These are phyloP conservation scores for Botrytis byssoidea DNA, from an alignment of 2,329 filamentous ascomycete species.

Conservation along the genomic window DNA sequence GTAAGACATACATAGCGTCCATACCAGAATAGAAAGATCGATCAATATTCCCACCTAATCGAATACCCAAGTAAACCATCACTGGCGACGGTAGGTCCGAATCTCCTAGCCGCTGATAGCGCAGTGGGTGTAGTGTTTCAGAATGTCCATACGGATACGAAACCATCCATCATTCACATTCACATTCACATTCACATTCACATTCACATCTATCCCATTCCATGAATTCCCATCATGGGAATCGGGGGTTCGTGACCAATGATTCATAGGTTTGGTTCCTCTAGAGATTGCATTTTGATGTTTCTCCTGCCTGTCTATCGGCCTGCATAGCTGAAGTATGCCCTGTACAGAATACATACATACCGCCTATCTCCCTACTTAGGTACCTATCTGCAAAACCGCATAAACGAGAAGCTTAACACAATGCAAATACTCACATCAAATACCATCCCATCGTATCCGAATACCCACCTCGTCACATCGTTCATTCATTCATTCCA, in stretches of 20 bases:
- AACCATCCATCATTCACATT: background rate
- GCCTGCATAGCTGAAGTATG: background rate
- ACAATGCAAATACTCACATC: background rate
- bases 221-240: background rate
- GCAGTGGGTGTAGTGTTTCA: slow-evolving; percentile 7
- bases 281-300: too few relatives aligned
- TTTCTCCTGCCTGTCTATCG: too few relatives aligned
- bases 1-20: background rate
- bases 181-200: background rate
- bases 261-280: background rate
- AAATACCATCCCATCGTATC: background rate
- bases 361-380: background rate
- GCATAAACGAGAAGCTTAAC: background rate
- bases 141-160: background rate
- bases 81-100: background rate
- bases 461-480: background rate
- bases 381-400: background rate
- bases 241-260: background rate
- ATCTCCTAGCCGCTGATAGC: background rate
- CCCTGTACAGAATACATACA: background rate
- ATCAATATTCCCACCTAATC: background rate
- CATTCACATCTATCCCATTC: background rate
- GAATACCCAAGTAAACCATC: background rate
- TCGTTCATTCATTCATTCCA: background rate
- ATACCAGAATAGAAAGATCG: background rate